A percentile compares a stretch with the other conserved stretches of the same genome.
phyloP scores from a whole-genome alignment of 140 eudicot species.

The Oenanthe javanica region DNA sequence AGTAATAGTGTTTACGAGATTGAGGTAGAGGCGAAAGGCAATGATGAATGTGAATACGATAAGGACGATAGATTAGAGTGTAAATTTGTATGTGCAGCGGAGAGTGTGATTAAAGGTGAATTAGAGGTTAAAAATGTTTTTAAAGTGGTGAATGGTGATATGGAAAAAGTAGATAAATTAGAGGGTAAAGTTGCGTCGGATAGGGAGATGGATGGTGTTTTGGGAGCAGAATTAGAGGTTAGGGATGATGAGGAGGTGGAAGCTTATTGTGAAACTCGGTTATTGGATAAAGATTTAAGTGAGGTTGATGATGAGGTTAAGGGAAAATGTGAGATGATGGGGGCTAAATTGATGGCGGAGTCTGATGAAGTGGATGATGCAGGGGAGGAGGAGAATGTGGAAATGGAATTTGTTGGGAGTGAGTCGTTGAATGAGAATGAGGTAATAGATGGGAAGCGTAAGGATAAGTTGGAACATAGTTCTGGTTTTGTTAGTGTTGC shows the following conservation, averaged over 20 bases:
- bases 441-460: not conserved
- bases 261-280: too few relatives aligned
- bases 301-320: not conserved
- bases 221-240: too few relatives aligned
- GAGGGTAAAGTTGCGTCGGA: not conserved
- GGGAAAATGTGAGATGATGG: not conserved
- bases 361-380: conserved; percentile 6
- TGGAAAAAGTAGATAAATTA: not conserved
- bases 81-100: too few relatives aligned
- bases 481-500: not conserved
- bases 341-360: too few relatives aligned
- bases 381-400: conserved; percentile 20
- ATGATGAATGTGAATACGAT: not conserved
- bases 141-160: not conserved
- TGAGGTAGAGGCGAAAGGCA: not conserved
- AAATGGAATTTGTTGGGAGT: not conserved
- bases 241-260: too few relatives aligned
- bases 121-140: not conserved
- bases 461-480: not conserved
- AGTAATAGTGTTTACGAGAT: not conserved
- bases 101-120: not conserved
- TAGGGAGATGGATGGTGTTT: too few relatives aligned
- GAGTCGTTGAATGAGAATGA: not conserved
- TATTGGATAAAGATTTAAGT: not conserved
- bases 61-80: too few relatives aligned